Percentiles rank a stretch among this genome's conserved stretches.
Evolutionary conservation across 148 eudicot genomes (phyloP).

Genomic region (Fagopyrum homotropicum): DNA sequence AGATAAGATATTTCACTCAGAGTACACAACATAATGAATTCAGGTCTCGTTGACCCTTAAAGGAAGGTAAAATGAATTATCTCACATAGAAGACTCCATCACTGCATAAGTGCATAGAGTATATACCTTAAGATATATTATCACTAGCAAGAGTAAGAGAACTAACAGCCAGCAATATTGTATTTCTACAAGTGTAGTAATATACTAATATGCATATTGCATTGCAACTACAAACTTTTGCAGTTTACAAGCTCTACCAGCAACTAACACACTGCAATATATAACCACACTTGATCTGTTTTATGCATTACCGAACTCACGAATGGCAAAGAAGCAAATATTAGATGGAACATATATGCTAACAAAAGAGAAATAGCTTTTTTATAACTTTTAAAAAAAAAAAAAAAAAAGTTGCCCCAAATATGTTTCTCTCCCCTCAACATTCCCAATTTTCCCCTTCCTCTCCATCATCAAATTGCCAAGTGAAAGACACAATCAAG

Average conservation of each 20-base stretch:
- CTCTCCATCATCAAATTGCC: neutral
- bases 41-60: neutral
- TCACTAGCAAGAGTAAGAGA: neutral
- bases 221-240: no score
- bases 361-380: neutral
- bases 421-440: neutral
- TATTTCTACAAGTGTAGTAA: neutral
- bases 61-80: neutral
- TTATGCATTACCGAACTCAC: neutral
- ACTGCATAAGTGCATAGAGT: neutral
- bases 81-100: neutral
- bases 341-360: neutral
- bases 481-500: neutral
- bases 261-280: neutral
- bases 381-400: neutral
- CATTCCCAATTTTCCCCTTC: neutral
- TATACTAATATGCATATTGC: neutral
- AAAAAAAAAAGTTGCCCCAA: neutral
- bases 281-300: neutral
- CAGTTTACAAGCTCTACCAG: neutral
- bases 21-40: constrained; percentile 12
- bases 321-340: neutral
- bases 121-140: neutral
- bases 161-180: neutral
- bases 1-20: neutral